Evolutionary conservation across 306 rosid genomes (phyloP).

Genomic region (Cucurbita ficifolia): DNA sequence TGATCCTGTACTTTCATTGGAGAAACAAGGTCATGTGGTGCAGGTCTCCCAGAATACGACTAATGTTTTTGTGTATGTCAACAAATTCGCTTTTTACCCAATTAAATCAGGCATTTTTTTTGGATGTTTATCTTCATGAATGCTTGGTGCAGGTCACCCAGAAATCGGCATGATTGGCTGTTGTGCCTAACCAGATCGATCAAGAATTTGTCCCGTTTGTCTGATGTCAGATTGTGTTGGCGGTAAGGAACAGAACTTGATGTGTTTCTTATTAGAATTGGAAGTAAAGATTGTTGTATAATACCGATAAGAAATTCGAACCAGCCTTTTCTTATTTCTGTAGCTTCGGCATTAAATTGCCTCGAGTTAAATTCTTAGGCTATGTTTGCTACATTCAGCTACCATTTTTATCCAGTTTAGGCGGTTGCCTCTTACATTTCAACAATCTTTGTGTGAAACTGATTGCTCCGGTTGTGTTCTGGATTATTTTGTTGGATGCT

Average conservation of each 20-base stretch:
- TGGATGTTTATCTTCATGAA: not conserved
- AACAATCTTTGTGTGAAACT: not conserved
- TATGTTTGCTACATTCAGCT: not conserved
- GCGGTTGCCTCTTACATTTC: not conserved
- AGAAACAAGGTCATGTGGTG: not conserved
- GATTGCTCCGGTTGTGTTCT: not conserved
- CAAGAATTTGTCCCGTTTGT: not conserved
- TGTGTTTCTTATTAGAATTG: conserved; percentile 16
- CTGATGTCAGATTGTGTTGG: conserved; percentile 10
- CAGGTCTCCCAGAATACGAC: no score
- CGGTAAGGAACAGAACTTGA: conserved; percentile 15
- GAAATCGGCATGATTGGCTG: not conserved
- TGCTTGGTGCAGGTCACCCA: conserved; percentile 18
- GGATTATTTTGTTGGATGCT: not conserved
- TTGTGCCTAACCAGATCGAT: not conserved
- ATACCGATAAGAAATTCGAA: conserved; percentile 16
- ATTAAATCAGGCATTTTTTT: not conserved
- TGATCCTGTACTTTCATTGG: not conserved
- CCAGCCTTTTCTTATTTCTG: conserved; percentile 12
- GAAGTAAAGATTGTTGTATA: conserved; percentile 30
- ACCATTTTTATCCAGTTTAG: not conserved
- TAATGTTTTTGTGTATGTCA: no score
- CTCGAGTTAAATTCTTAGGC: not conserved
- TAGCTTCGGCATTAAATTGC: conserved; percentile 19
- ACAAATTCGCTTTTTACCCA: not conserved